phyloP scores from a whole-genome alignment of 345 rosid species.

The Citrus hindsii region DNA sequence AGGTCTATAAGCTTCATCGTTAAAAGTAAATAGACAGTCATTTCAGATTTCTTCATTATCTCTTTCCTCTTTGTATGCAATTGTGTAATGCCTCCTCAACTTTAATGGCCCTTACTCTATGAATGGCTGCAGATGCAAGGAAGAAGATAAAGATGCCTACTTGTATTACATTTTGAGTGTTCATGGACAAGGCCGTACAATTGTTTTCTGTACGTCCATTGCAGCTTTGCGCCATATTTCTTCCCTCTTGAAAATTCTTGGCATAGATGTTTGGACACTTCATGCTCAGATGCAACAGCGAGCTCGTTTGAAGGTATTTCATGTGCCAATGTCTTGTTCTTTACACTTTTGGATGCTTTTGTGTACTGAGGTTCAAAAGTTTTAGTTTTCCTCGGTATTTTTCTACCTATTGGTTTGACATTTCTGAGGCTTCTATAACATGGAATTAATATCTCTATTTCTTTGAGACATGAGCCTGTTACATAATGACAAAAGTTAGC shows the following conservation, averaged over 20 bases:
- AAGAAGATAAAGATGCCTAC: constrained; percentile 86
- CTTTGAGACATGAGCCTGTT: background rate
- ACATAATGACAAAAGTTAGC: background rate
- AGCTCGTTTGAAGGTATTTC: constrained; percentile 83
- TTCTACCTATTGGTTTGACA: background rate
- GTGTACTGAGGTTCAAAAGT: background rate
- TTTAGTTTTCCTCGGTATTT: background rate
- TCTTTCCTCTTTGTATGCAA: background rate
- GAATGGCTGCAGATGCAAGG: constrained; percentile 62
- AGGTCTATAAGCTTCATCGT: background rate
- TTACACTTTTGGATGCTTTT: background rate
- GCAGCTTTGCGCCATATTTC: constrained; percentile 89
- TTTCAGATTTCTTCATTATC: background rate
- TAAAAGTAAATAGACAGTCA: background rate
- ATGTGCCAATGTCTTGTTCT: background rate
- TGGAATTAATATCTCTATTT: background rate
- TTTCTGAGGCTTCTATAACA: background rate
- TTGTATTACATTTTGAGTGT: constrained; percentile 82
- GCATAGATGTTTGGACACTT: constrained; percentile 64
- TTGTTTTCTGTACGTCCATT: constrained; percentile 94
- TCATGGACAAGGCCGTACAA: constrained; percentile 91
- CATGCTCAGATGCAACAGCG: constrained; percentile 96
- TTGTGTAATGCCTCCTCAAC: background rate
- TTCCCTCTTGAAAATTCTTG: constrained; percentile 72
- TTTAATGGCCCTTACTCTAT: constrained; percentile 14